phyloP scores from a whole-genome alignment of 768 basidiomycete species.

The Trametes maxima region DNA sequence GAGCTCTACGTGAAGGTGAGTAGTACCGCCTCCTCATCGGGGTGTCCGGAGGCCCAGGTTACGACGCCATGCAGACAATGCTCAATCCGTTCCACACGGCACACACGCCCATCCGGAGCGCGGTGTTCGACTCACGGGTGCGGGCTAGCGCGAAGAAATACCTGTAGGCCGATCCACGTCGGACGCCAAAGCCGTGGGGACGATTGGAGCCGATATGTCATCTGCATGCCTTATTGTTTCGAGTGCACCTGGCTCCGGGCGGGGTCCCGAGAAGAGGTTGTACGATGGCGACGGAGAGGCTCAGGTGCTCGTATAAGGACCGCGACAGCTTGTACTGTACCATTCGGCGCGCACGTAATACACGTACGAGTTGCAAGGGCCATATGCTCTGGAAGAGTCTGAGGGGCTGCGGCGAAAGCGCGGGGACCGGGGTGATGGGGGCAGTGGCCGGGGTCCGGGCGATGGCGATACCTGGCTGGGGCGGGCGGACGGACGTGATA shows the following conservation, averaged over 20 bases:
- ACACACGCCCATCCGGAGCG: slow-evolving; percentile 79
- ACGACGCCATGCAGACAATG: slow-evolving; percentile 59
- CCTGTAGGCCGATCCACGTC: slow-evolving; percentile 42
- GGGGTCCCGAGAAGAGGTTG: background rate
- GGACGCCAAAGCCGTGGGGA: slow-evolving; percentile 13
- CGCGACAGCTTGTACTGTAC: background rate
- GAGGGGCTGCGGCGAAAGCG: background rate
- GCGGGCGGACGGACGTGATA: slow-evolving; percentile 22
- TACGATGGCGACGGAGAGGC: background rate
- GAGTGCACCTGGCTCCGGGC: background rate
- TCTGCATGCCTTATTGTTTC: slow-evolving; percentile 12
- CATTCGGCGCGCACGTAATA: background rate
- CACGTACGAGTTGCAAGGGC: background rate
- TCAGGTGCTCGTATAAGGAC: background rate
- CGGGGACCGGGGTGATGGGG: slow-evolving; percentile 16
- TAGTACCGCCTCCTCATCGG: background rate
- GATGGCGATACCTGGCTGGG: slow-evolving; percentile 28
- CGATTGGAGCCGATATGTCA: slow-evolving; percentile 11
- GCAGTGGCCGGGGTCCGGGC: slow-evolving; percentile 31
- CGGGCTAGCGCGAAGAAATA: slow-evolving; percentile 86
- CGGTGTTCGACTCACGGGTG: slow-evolving; percentile 81
- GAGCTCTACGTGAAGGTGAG: slow-evolving; percentile 94
- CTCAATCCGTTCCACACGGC: slow-evolving; percentile 97
- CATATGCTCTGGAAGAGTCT: background rate
- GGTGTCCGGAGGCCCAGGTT: slow-evolving; percentile 19